A percentile compares a stretch with the other conserved stretches of the same genome.
Evolutionary conservation across 495 filamentous ascomycete genomes (phyloP).

Genomic region (Tuber magnatum): DNA sequence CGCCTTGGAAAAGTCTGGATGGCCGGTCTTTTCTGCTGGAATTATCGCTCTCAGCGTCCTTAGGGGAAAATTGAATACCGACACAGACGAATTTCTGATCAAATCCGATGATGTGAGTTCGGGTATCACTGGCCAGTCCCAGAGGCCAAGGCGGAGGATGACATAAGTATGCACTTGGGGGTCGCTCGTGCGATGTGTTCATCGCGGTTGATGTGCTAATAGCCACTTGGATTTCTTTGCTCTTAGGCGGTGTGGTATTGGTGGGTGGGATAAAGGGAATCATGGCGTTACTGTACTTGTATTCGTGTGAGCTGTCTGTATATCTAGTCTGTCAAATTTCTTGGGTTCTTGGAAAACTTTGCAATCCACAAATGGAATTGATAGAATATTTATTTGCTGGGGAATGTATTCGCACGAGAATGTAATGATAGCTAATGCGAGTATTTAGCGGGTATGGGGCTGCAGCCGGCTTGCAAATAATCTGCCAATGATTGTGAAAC

Average conservation of each 20-base stretch:
- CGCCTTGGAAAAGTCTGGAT: conserved; percentile 26
- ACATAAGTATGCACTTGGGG: conserved; percentile 7
- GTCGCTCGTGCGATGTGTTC: neutral
- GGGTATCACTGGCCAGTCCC: conserved; percentile 6
- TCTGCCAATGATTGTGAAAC: neutral
- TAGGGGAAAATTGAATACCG: conserved; percentile 17
- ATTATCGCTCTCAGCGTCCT: conserved; percentile 35
- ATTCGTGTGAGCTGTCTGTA: neutral
- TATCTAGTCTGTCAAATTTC: neutral
- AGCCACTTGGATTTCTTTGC: neutral
- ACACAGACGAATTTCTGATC: conserved; percentile 32
- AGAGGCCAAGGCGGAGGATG: conserved; percentile 20
- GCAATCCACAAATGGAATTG: neutral
- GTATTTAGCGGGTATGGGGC: neutral
- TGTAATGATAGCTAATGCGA: neutral
- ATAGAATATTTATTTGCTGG: neutral
- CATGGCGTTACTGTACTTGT: neutral
- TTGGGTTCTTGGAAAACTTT: neutral
- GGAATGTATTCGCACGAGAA: neutral
- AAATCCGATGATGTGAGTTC: conserved; percentile 1
- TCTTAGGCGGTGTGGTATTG: neutral
- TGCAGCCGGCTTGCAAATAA: neutral
- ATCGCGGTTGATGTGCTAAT: neutral
- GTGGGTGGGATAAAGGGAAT: neutral
- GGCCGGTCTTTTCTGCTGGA: conserved; percentile 28